Percentiles rank a stretch among this genome's conserved stretches.
Conservation (phyloP, 208 protist species). For the Trypanosoma brucei region DNA sequence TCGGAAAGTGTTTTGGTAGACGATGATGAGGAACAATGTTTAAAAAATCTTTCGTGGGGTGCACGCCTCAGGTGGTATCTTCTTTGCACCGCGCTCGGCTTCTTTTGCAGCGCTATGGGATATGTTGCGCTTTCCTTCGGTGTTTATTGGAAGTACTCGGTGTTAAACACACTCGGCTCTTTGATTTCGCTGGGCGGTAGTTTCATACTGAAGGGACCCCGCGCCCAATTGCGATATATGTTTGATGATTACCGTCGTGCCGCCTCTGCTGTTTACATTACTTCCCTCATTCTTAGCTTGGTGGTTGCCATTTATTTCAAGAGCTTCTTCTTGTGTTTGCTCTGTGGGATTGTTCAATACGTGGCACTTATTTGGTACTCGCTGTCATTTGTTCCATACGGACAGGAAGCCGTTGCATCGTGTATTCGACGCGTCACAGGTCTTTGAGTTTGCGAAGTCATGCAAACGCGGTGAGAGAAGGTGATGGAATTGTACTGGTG, state of each 20-base stretch:
- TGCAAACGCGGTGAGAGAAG: not conserved
- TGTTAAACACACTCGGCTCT: constrained; percentile 67
- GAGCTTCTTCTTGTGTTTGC: constrained; percentile 53
- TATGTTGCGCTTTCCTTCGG: constrained; percentile 77
- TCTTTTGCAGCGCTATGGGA: constrained; percentile 75
- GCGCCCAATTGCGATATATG: constrained; percentile 82
- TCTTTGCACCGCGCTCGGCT: constrained; percentile 65
- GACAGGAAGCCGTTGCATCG: constrained; percentile 38
- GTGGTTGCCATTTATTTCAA: constrained; percentile 56
- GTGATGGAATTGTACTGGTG: too few species aligned
- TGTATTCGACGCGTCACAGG: not conserved
- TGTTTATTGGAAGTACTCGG: constrained; percentile 84
- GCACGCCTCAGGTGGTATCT: constrained; percentile 80
- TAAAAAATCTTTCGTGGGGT: constrained; percentile 71
- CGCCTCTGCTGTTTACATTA: constrained; percentile 67
- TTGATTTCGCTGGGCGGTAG: constrained; percentile 78
- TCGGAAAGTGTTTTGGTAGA: not conserved
- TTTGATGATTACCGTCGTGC: constrained; percentile 79
- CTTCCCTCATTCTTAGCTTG: constrained; percentile 63
- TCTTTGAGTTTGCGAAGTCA: not conserved
- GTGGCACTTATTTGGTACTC: constrained; percentile 74
- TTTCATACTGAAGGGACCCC: constrained; percentile 82
- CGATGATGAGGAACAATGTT: constrained; percentile 54
- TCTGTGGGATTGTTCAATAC: constrained; percentile 77
- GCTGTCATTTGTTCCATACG: constrained; percentile 84